Evolutionary conservation across 768 basidiomycete species (phyloP), one percentile per base, ranked within the genome.

Genomic region (Lepiota venenata): DNA sequence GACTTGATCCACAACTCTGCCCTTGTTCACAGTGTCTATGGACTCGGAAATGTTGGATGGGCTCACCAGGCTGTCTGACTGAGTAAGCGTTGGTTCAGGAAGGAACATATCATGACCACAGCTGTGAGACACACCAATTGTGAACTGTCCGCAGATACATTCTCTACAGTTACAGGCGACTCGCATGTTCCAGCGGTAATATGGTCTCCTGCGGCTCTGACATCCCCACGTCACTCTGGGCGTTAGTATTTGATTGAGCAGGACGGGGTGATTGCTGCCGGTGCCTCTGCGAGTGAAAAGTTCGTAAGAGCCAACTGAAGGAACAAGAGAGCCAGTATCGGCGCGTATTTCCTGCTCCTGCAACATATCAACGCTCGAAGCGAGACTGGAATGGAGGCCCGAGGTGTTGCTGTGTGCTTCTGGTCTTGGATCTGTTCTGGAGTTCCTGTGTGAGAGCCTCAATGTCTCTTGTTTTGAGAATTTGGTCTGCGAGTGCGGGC

Each of bases 1-100:
- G 36, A 97, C 80, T 69, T 97, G 93, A 54, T 85, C 96, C 96
- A 98, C 6, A 98, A 74, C 62, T 95, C 87, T 1, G 79, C 81
- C 65, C 87, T 93, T n/a, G 80, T 84, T 57, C 80, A 70, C 35
- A n/a, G 69, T 74, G 22, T 71, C 70, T 14, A 63, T 62, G 12
- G 64, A 57, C 9, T 70, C 68, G 2, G 71, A 67, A 3, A 59
- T 40, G 3, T 65, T 56, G 7, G 68, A 69, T 3, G 69, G 63
- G 20, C 56, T 59, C 56, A 25, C 9, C 1, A 41, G n/a, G 16
- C 35, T 41, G 20, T 73, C 69, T 11, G 73, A 67, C 71, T 75
- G 36, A 6, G 35, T 21, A 22, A 43, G 3, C 15, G 2, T 4
- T 2, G n/a, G n/a, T n/a, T n/a, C n/a, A n/a, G n/a, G n/a, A n/a